Percentiles rank a stretch among this genome's conserved stretches.
phyloP scores from a whole-genome alignment of 768 basidiomycete species.

The Lactarius sp. region DNA sequence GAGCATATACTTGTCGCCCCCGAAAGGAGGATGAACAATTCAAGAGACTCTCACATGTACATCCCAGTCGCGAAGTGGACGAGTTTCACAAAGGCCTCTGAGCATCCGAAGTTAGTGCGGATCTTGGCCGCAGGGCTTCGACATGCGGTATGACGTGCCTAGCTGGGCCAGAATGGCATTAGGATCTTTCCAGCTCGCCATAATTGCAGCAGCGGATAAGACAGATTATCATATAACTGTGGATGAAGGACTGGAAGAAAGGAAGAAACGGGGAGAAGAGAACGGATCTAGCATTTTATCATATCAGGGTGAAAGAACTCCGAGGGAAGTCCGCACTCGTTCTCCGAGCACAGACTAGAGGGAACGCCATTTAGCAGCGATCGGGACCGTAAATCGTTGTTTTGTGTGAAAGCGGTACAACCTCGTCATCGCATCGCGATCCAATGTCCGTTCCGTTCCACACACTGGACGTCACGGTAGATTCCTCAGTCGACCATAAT shows the following conservation, averaged over 20 bases:
- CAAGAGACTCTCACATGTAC: conserved; percentile 10
- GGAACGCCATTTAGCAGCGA: no score
- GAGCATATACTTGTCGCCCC: not conserved
- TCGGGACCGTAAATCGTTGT: no score
- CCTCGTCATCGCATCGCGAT: no score
- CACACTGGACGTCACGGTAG: no score
- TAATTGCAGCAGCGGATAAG: not conserved
- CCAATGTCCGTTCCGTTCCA: no score
- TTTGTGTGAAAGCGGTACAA: no score
- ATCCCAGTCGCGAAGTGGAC: conserved; percentile 13
- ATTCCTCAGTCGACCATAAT: not conserved
- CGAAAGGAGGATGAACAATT: not conserved
- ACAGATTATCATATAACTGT: not conserved
- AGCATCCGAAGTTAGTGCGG: not conserved
- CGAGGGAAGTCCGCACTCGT: not conserved
- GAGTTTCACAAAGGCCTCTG: conserved; percentile 13
- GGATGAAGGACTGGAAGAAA: not conserved
- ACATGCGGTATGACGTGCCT: not conserved
- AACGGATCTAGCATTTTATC: not conserved
- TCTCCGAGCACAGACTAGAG: not conserved
- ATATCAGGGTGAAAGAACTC: not conserved
- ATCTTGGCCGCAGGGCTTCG: not conserved
- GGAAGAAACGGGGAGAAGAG: not conserved
- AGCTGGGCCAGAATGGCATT: conserved; percentile 1
- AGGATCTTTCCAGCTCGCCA: conserved; percentile 1